phyloP scores from a whole-genome alignment of 148 eudicot species.

The Suaeda aralocaspica region DNA sequence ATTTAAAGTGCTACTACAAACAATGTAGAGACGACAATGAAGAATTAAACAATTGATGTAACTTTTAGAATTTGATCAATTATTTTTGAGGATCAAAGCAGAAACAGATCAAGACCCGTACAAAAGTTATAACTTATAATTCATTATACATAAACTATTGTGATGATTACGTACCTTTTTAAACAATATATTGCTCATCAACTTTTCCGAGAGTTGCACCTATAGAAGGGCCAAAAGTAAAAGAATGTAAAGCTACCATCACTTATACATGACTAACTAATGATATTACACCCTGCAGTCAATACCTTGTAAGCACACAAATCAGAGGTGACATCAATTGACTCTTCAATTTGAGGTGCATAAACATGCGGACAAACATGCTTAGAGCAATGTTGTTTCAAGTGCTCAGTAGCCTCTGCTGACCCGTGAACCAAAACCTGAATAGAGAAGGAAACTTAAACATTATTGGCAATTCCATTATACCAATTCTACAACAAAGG shows the following conservation, averaged over 20 bases:
- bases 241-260: constrained; percentile 10
- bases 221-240: constrained; percentile 21
- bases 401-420: constrained; percentile 99
- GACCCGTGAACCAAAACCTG: constrained; percentile 98
- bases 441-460: constrained; percentile 1
- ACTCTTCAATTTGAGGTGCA: constrained; percentile 93
- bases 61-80: background rate
- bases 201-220: constrained; percentile 96
- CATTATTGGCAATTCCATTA: background rate
- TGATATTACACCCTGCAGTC: background rate
- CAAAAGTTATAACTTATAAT: no score
- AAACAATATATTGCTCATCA: constrained; percentile 90
- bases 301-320: constrained; percentile 95
- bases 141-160: background rate
- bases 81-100: background rate
- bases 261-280: background rate
- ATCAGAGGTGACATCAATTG: constrained; percentile 98
- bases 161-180: constrained; percentile 70
- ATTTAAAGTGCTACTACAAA: no score
- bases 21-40: constrained; percentile 4
- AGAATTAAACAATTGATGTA: background rate
- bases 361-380: constrained; percentile 94
- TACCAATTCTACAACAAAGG: background rate
- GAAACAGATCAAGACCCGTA: background rate
- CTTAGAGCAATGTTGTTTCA: constrained; percentile 86